phyloP scores from a whole-genome alignment of 1,139 yeast genomes.

The Geotrichum macrosporum region DNA sequence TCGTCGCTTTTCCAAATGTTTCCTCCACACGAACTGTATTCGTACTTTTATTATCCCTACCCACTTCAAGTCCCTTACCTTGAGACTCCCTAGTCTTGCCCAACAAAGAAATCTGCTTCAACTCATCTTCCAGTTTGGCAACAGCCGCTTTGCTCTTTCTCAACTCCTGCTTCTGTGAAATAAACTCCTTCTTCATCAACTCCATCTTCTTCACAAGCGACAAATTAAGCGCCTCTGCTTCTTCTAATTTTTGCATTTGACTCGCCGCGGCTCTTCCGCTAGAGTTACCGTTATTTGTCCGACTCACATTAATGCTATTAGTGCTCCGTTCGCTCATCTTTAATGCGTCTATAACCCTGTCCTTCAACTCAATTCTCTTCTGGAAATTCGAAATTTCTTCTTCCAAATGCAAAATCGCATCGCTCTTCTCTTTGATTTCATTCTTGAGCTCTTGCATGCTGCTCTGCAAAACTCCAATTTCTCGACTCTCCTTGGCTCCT shows the following conservation, averaged over 20 bases:
- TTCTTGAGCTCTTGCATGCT: conserved; percentile 1
- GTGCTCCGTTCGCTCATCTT: not conserved
- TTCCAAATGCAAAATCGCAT: conserved; percentile 2
- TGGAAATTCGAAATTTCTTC: not conserved
- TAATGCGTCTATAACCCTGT: conserved; percentile 11
- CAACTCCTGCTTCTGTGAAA: conserved; percentile 7
- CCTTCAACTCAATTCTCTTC: conserved; percentile 11
- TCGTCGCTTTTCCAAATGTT: no score
- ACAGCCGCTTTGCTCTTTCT: not conserved
- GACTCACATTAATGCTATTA: no score
- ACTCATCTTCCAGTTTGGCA: not conserved
- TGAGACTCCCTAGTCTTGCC: no score
- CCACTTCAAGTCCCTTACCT: no score
- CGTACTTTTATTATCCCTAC: no score
- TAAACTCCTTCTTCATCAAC: conserved; percentile 13
- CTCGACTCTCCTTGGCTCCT: not conserved
- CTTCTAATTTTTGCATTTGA: conserved; percentile 9
- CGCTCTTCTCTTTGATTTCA: conserved; percentile 1
- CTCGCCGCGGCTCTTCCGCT: not conserved
- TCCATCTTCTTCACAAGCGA: conserved; percentile 11
- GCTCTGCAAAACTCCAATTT: not conserved
- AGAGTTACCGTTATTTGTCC: not conserved
- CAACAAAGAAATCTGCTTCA: not conserved
- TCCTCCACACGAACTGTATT: no score
- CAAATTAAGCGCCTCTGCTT: conserved; percentile 9